These are phyloP conservation scores for Nitzschia palea DNA, from an alignment of 108 stramenopile genomes.

Conservation along the genomic window DNA sequence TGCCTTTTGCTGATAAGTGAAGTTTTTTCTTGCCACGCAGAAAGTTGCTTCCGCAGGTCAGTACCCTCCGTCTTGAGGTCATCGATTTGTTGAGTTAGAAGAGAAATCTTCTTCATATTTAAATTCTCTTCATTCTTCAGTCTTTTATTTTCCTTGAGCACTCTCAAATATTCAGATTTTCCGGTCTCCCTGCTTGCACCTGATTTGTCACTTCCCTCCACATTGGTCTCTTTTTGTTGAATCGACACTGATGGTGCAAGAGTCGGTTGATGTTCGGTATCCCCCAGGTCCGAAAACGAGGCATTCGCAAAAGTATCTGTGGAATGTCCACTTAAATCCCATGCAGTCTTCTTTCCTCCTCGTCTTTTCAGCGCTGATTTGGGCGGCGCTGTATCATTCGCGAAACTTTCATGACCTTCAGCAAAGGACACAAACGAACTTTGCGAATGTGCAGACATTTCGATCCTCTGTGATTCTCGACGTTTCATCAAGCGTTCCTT, in stretches of 20 bases:
- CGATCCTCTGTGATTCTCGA: background rate
- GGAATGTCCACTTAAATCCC: background rate
- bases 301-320: background rate
- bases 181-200: too few relatives aligned
- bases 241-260: too few relatives aligned
- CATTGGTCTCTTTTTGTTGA: too few relatives aligned
- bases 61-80: conserved; percentile 19
- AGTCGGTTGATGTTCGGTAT: background rate
- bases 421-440: background rate
- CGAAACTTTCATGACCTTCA: background rate
- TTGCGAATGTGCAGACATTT: background rate
- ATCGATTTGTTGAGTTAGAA: conserved; percentile 17
- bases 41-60: conserved; percentile 13
- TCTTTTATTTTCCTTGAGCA: conserved; percentile 3
- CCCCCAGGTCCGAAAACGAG: background rate
- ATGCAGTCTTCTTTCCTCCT: background rate
- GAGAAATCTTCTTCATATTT: background rate
- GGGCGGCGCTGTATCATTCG: background rate
- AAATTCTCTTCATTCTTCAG: conserved; percentile 1
- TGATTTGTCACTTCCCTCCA: too few relatives aligned
- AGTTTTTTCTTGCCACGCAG: conserved; percentile 12
- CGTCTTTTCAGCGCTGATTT: background rate
- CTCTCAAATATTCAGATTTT: too few relatives aligned
- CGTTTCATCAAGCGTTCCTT: conserved; percentile 3
- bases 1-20: conserved; percentile 6